Conservation (phyloP, 2,329 filamentous ascomycete genomes). For the Eurotiales sp. region DNA sequence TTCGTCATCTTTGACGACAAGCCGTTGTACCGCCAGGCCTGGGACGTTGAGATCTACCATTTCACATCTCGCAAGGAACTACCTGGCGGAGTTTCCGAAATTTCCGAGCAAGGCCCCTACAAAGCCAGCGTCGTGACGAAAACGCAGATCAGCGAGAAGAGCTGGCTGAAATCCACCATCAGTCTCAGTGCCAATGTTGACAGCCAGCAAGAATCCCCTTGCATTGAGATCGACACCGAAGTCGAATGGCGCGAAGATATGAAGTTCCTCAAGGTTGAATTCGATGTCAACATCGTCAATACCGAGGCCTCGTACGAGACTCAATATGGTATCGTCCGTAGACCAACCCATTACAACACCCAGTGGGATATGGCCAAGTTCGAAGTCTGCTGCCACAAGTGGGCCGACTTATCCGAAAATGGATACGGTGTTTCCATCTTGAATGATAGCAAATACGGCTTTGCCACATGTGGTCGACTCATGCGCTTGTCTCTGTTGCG, state of each 20-base stretch:
- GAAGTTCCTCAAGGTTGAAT: conserved; percentile 98
- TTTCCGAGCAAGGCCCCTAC: conserved; percentile 68
- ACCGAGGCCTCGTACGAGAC: conserved; percentile 94
- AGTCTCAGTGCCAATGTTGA: conserved; percentile 69
- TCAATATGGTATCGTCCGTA: conserved; percentile 80
- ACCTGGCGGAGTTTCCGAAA: conserved; percentile 61
- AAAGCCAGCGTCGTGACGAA: conserved; percentile 77
- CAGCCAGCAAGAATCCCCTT: conserved; percentile 60
- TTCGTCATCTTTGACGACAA: conserved; percentile 96
- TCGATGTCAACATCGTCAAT: conserved; percentile 85
- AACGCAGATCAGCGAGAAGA: conserved; percentile 81
- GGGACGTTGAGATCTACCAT: conserved; percentile 97
- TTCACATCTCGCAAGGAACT: conserved; percentile 80
- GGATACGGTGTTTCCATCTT: conserved; percentile 88
- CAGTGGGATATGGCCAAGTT: conserved; percentile 97
- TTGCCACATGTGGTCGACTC: conserved; percentile 79
- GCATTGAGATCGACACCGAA: conserved; percentile 74
- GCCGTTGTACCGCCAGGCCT: conserved; percentile 93
- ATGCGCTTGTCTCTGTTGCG: conserved; percentile 90
- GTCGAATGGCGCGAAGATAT: conserved; percentile 95
- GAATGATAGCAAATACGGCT: conserved; percentile 97
- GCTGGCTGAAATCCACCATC: conserved; percentile 81
- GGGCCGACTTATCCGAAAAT: conserved; percentile 82
- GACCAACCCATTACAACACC: conserved; percentile 97
- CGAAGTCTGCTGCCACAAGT: conserved; percentile 93